Percentiles rank a stretch among this genome's conserved stretches.
These are phyloP conservation scores for Penicillium decumbens DNA, from an alignment of 2,329 filamentous ascomycete species.

Conservation along the genomic window DNA sequence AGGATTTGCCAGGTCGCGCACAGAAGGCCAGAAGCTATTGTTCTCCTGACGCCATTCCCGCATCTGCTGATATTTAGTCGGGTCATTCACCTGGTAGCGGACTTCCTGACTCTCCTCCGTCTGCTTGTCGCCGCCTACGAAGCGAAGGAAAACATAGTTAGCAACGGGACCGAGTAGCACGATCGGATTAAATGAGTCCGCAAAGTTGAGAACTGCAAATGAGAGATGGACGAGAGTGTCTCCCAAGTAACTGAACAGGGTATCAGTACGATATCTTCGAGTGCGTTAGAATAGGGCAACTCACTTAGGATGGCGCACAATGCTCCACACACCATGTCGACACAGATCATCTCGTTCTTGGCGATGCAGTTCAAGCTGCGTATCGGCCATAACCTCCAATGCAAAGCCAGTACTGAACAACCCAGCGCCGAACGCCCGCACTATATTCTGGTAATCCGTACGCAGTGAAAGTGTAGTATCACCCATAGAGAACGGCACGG, in stretches of 20 bases:
- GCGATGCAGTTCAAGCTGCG: conserved; percentile 52
- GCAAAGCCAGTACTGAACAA: conserved; percentile 55
- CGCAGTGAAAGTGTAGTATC: conserved; percentile 31
- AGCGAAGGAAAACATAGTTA: conserved; percentile 57
- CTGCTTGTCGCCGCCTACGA: conserved; percentile 53
- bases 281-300: conserved; percentile 18
- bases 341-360: conserved; percentile 43
- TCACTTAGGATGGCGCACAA: conserved; percentile 60
- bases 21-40: conserved; percentile 57
- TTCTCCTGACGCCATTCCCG: conserved; percentile 51
- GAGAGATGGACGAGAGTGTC: conserved; percentile 57
- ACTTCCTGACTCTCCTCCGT: conserved; percentile 52
- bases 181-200: conserved; percentile 52
- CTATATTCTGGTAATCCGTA: conserved; percentile 14
- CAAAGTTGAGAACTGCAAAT: conserved; percentile 55
- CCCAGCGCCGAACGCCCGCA: conserved; percentile 48
- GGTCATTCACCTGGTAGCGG: conserved; percentile 50
- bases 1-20: conserved; percentile 50
- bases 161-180: conserved; percentile 53
- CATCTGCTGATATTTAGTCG: conserved; percentile 52
- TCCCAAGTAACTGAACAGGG: conserved; percentile 52
- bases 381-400: conserved; percentile 55
- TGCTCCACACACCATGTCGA: conserved; percentile 57
- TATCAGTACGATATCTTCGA: neutral
- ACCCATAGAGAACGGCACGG: conserved; percentile 47